A percentile compares a stretch with the other conserved stretches of the same genome.
Conservation (phyloP, 2,329 filamentous ascomycete species). For the Calcarisporium arbuscula region DNA sequence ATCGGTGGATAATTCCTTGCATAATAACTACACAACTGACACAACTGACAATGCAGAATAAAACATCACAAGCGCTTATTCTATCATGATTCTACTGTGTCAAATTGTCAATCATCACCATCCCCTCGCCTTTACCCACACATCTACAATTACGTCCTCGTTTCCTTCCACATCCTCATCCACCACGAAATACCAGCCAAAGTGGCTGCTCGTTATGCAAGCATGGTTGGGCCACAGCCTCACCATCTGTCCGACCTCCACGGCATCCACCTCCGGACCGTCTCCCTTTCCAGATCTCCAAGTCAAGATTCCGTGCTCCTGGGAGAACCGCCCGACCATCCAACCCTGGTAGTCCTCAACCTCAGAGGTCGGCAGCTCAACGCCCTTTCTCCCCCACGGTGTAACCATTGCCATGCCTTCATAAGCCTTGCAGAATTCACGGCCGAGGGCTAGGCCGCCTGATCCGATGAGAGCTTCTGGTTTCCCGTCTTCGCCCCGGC, state of each 20-base stretch:
- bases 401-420: constrained; percentile 64
- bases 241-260: constrained; percentile 58
- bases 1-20: too few species aligned
- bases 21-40: too few species aligned
- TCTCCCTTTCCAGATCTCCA: constrained; percentile 35
- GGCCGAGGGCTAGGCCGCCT: constrained; percentile 62
- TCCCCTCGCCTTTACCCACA: constrained; percentile 46
- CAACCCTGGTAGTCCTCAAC: constrained; percentile 44
- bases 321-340: constrained; percentile 65
- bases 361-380: constrained; percentile 18
- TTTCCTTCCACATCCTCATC: constrained; percentile 51
- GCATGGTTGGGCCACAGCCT: constrained; percentile 76
- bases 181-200: constrained; percentile 68
- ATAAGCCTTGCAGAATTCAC: constrained; percentile 70
- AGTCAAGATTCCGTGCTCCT: constrained; percentile 69
- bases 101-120: constrained; percentile 12
- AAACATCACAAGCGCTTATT: too few species aligned
- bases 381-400: constrained; percentile 41
- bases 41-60: too few species aligned
- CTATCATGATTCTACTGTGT: neutral
- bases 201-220: constrained; percentile 67
- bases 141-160: constrained; percentile 61
- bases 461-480: constrained; percentile 64
- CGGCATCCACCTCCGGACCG: constrained; percentile 21
- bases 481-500: constrained; percentile 39